Base-by-base conservation (phyloP, 2,329 filamentous ascomycete genomes). In the Aspergillus aculeatinus region DNA sequence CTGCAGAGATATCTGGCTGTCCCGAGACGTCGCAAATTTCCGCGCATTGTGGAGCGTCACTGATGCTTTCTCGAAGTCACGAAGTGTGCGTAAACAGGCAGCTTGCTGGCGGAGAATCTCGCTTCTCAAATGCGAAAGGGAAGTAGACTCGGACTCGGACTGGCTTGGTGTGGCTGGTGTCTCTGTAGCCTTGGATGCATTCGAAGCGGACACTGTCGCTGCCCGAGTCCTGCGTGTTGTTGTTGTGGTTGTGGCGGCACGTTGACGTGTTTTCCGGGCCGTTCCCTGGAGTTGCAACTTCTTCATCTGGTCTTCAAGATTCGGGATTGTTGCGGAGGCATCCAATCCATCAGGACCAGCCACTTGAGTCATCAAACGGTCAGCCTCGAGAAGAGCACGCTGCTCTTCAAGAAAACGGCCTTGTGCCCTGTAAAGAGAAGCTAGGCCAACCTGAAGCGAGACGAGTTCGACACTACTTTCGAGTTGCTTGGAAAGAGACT, bases 1-100 rank as follows among this genome's bases (percentile, higher is more conserved):
- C 29, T 73, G 67, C 11, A 76, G 57, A 4, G 90, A 83, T 50
- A 89, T 86, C 57, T 86, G 86, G 21, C 89, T 90, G 59, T 85
- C 85, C 11, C 86, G 64, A 4, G 71, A 74, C 21, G 67, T 66
- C 0, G 74, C 66, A 55, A 71, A 71, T 49, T 72, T 65, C 48
- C 72, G 68, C 5, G 75, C 74, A 54, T 73, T 69, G 19, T 68
- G 62, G 3, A 92, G 78, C 19, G 85, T 76, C 1, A 76, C 73
- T 14, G 86, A 76, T 0, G 88, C 89, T 7, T 83, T 80, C 0
- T 82, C 74, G 79, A 86, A 90, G 47, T 80, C 75, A n/a, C 76
- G 76, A 33, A 75, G 70, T 9, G 75, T 70, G 14, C 80, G 73
- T n/a, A 81, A 65, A 62, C 79, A 80, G 50, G 79, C 74, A 9